Conservation (phyloP, 1,284 basidiomycete genomes). For the Malassezia caprae region DNA sequence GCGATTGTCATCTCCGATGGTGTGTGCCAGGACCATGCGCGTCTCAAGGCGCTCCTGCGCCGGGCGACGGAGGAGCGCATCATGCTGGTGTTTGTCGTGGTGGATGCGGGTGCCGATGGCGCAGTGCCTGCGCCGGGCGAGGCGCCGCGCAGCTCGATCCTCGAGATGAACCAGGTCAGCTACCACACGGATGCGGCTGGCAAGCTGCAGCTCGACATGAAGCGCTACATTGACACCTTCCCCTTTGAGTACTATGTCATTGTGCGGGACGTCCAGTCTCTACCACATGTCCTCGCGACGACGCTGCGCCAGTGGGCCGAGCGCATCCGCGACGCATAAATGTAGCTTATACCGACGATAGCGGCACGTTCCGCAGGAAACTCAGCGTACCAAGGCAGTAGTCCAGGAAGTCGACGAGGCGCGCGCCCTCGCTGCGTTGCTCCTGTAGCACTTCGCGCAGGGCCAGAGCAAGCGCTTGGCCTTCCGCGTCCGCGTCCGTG, state of each 20-base stretch:
- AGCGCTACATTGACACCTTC: slow-evolving; percentile 81
- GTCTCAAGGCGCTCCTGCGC: slow-evolving; percentile 67
- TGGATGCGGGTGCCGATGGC: slow-evolving; percentile 64
- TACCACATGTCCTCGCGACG: slow-evolving; percentile 82
- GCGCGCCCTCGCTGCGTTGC: slow-evolving; percentile 27
- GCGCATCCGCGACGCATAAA: slow-evolving; percentile 35
- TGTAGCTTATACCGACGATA: slow-evolving; percentile 17
- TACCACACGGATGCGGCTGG: slow-evolving; percentile 64
- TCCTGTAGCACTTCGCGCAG: slow-evolving; percentile 25
- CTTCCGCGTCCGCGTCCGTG: background rate
- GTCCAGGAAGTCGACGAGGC: slow-evolving; percentile 35
- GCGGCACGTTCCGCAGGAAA: slow-evolving; percentile 39
- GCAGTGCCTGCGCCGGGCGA: background rate
- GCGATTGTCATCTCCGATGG: slow-evolving; percentile 98
- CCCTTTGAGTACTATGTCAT: slow-evolving; percentile 98
- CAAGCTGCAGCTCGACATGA: slow-evolving; percentile 73
- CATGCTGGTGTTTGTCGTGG: slow-evolving; percentile 91
- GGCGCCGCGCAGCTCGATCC: slow-evolving; percentile 61
- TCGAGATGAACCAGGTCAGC: slow-evolving; percentile 83
- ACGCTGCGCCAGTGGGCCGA: slow-evolving; percentile 73
- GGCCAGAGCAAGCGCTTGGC: slow-evolving; percentile 57
- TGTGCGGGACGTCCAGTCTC: slow-evolving; percentile 74
- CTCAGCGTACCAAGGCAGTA: slow-evolving; percentile 40
- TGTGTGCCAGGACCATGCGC: slow-evolving; percentile 89
- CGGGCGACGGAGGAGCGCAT: slow-evolving; percentile 81